Evolutionary conservation across 352 stramenopile species (phyloP).

Genomic region (Labyrinthula sp.): DNA sequence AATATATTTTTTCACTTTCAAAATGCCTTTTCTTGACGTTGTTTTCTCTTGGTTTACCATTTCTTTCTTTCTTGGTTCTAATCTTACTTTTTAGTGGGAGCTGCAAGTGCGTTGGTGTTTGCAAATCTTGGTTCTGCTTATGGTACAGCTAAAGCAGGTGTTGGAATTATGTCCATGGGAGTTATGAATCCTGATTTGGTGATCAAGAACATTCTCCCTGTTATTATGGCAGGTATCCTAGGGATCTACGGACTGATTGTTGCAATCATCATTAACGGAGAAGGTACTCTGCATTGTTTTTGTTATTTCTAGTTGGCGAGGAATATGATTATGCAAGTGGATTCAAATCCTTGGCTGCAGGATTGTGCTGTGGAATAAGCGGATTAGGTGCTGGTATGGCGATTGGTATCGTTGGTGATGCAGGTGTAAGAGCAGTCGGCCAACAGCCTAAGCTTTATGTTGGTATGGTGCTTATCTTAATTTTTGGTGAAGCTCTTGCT

Average conservation of each 20-base stretch:
- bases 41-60: too few species aligned
- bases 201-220: slow-evolving; percentile 94
- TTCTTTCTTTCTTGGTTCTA: too few species aligned
- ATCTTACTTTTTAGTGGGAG: too few species aligned
- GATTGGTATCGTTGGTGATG: slow-evolving; percentile 62
- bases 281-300: too few species aligned
- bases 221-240: slow-evolving; percentile 85
- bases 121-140: slow-evolving; percentile 82
- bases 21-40: too few species aligned
- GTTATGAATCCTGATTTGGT: slow-evolving; percentile 81
- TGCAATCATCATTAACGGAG: slow-evolving; percentile 55
- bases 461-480: slow-evolving; percentile 93
- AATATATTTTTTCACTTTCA: too few species aligned
- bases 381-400: slow-evolving; percentile 55
- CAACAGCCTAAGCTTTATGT: slow-evolving; percentile 69
- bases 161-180: slow-evolving; percentile 81
- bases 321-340: slow-evolving; percentile 43
- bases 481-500: slow-evolving; percentile 91
- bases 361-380: slow-evolving; percentile 51
- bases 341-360: slow-evolving; percentile 54
- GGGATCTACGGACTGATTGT: slow-evolving; percentile 67
- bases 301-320: slow-evolving; percentile 1
- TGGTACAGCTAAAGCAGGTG: slow-evolving; percentile 85
- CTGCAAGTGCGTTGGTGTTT: slow-evolving; percentile 16
- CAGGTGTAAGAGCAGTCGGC: slow-evolving; percentile 49